phyloP scores from a whole-genome alignment of 2,329 filamentous ascomycete species.

The Emmonsiellopsis sp. region DNA sequence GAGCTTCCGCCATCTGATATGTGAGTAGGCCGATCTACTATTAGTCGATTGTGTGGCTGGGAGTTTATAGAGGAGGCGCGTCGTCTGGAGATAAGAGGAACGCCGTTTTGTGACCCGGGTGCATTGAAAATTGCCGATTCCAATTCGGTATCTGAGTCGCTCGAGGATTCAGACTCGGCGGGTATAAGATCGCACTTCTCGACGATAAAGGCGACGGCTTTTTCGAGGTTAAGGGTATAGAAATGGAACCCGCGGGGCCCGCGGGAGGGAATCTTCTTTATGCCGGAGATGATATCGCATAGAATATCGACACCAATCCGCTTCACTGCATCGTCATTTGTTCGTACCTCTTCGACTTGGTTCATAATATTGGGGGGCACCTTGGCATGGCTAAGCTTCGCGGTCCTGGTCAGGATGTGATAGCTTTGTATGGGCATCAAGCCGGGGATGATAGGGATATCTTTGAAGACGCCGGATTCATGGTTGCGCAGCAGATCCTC shows the following conservation, averaged over 20 bases:
- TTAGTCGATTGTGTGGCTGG: conserved; percentile 77
- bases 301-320: conserved; percentile 52
- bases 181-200: conserved; percentile 80
- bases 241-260: conserved; percentile 83
- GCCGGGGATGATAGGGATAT: conserved; percentile 82
- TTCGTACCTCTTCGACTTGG: conserved; percentile 43
- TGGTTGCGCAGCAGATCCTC: conserved; percentile 69
- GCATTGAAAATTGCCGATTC: conserved; percentile 35
- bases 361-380: conserved; percentile 62
- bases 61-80: conserved; percentile 73
- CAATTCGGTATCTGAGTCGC: conserved; percentile 36
- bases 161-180: conserved; percentile 22
- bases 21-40: conserved; percentile 53
- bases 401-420: conserved; percentile 86
- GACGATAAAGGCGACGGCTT: conserved; percentile 86
- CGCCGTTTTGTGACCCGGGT: conserved; percentile 18
- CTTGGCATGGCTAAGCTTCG: conserved; percentile 84
- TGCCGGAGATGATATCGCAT: conserved; percentile 69
- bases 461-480: conserved; percentile 74
- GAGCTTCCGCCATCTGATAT: conserved; percentile 18
- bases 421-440: conserved; percentile 98
- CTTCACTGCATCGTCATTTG: conserved; percentile 41
- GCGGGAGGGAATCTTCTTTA: conserved; percentile 54
- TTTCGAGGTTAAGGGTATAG: conserved; percentile 93
- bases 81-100: conserved; percentile 35